These are phyloP conservation scores for Beauveria scarabaeidicola DNA, from an alignment of 2,329 filamentous ascomycete genomes.

Conservation along the genomic window DNA sequence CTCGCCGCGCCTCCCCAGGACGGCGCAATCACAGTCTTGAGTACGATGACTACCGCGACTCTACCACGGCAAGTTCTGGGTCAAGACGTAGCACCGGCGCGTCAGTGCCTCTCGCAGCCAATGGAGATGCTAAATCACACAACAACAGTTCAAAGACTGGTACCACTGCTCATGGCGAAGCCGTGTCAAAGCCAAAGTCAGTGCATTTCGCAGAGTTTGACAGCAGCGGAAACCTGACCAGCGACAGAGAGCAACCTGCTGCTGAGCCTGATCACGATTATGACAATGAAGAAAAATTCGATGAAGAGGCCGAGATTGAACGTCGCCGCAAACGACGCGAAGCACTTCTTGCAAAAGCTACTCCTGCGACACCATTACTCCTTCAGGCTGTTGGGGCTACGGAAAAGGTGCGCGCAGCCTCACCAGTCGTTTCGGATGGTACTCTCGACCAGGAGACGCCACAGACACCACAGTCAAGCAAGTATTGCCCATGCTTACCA, in stretches of 20 bases:
- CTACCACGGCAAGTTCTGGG: conserved; percentile 45
- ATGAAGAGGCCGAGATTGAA: conserved; percentile 78
- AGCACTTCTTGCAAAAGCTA: conserved; percentile 76
- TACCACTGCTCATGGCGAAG: conserved; percentile 10
- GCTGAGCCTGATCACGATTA: conserved; percentile 34
- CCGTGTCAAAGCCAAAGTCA: not conserved
- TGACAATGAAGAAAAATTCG: conserved; percentile 52
- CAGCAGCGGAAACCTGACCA: not conserved
- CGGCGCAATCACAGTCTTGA: conserved; percentile 19
- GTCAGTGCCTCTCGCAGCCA: conserved; percentile 49
- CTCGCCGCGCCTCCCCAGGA: not conserved
- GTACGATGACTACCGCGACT: conserved; percentile 35
- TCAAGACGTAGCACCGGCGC: conserved; percentile 54
- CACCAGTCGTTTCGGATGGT: conserved; percentile 36
- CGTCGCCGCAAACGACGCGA: conserved; percentile 76
- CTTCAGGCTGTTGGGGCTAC: conserved; percentile 64
- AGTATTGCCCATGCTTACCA: conserved; percentile 14
- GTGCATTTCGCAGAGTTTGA: conserved; percentile 9
- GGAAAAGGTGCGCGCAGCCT: conserved; percentile 44
- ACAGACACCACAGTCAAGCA: conserved; percentile 41
- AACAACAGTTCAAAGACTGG: conserved; percentile 34
- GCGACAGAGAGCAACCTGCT: conserved; percentile 11
- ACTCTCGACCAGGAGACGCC: conserved; percentile 30
- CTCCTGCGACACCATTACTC: conserved; percentile 62
- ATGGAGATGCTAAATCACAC: conserved; percentile 60